Base-by-base conservation (phyloP, 352 stramenopile genomes). In the Globisporangium orthogonon region DNA sequence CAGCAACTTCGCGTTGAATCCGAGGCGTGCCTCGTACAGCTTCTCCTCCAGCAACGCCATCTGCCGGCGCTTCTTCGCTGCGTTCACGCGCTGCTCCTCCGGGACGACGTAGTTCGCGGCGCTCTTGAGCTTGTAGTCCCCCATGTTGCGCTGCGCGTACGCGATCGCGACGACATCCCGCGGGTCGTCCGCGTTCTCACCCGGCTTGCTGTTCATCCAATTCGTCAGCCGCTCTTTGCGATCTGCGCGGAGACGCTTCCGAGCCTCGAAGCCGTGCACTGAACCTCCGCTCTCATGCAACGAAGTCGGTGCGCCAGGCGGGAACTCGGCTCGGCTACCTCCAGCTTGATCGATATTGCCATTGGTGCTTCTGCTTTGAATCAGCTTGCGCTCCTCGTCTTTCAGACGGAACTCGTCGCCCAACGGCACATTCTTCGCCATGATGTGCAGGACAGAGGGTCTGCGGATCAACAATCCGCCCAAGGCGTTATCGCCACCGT, bases 101-200 rank as follows among this genome's bases (percentile, higher is more conserved):
- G 91, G 91, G 10, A 97, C 91, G 5, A 95, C 84, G 60, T 97
- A 97, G 53, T 87, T 78, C 6, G 67, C 60, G 10, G 75, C 81
- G 3, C 76, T 89, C 68, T 98, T 98, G 43, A 97, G 65, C 60
- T 96, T 95, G 71, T 96, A 97, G 68, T 97, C 89, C 2, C 91
- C 89, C 78, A 97, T 91, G 61, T 96, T 93, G 33, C 84, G 74
- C 52, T 82, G 76, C 4, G 93, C 89, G 31, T 89, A 89, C 1
- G 83, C 73, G 52, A 98, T 97, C 0, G 93, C 89, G 3, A 90
- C 86, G n/a, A 97, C 66, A 54, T 98, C 91, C 5, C 85, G 64
- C 7, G 85, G 81, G 48, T 98, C 91, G 60, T 98, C 90, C 3
- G 89, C 93, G 61, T 98, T 74, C 58, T 96, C 86, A 3, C 79